phyloP scores from a whole-genome alignment of 192 early-diverging fungal genomes.

The Spinellus fusiger region DNA sequence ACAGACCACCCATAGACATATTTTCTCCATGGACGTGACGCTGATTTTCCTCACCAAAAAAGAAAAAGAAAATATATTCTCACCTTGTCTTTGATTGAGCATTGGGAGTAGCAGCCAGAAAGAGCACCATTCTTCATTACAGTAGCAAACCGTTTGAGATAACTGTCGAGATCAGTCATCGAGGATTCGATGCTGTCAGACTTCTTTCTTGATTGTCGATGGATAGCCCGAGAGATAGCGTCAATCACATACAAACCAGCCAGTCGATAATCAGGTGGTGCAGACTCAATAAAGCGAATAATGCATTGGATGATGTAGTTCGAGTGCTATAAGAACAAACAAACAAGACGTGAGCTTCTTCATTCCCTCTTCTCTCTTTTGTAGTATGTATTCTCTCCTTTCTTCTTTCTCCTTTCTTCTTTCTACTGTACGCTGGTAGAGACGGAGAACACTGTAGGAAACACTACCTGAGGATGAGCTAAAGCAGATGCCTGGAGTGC shows the following conservation, averaged over 20 bases:
- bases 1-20: too few relatives aligned
- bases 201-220: constrained; percentile 33
- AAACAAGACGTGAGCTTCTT: not conserved
- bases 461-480: constrained; percentile 10
- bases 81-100: constrained; percentile 33
- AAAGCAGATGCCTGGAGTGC: constrained; percentile 5
- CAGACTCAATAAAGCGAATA: constrained; percentile 46
- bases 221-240: constrained; percentile 44
- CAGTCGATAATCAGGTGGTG: constrained; percentile 48
- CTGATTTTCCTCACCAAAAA: not conserved
- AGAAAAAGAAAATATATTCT: constrained; percentile 7
- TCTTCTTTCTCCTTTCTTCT: too few relatives aligned
- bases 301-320: constrained; percentile 45
- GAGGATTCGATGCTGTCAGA: constrained; percentile 15
- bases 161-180: constrained; percentile 5
- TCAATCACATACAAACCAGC: constrained; percentile 59
- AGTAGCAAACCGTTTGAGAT: constrained; percentile 25
- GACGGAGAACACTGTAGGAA: too few relatives aligned
- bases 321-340: constrained; percentile 35
- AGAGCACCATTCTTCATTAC: constrained; percentile 20
- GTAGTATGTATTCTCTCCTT: too few relatives aligned
- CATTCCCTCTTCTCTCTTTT: too few relatives aligned
- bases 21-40: not conserved
- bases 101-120: constrained; percentile 10
- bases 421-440: too few relatives aligned